A percentile compares a stretch with the other conserved stretches of the same genome.
Evolutionary conservation across 2,329 filamentous ascomycete species (phyloP).

Genomic region (Leptographium flavum): DNA sequence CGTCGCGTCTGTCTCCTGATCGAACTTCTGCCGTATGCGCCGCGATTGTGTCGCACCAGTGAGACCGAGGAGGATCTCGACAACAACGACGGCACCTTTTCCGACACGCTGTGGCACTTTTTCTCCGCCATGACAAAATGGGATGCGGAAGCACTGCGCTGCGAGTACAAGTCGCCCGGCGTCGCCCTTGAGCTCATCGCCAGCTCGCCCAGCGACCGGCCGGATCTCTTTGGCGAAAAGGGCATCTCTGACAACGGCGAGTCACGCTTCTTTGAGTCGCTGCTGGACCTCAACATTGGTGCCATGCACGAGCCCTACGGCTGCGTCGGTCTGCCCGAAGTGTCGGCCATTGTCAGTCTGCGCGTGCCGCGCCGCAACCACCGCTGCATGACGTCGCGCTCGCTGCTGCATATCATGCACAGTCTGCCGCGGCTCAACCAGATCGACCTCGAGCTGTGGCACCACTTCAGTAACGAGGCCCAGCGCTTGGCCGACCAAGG

Average conservation of each 20-base stretch:
- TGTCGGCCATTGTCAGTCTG: slow-evolving; percentile 9
- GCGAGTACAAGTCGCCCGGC: slow-evolving; percentile 3
- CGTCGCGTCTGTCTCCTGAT: slow-evolving; percentile 12
- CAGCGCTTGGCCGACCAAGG: slow-evolving; percentile 10
- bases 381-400: slow-evolving; percentile 12
- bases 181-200: slow-evolving; percentile 15
- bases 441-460: slow-evolving; percentile 12
- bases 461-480: slow-evolving; percentile 6
- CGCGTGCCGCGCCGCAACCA: slow-evolving; percentile 11
- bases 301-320: slow-evolving; percentile 11
- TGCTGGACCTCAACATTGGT: slow-evolving; percentile 6
- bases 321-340: slow-evolving; percentile 12
- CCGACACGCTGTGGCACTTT: slow-evolving; percentile 12
- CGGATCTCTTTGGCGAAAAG: slow-evolving; percentile 3
- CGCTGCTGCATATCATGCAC: slow-evolving; percentile 11
- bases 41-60: slow-evolving; percentile 8
- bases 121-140: slow-evolving; percentile 14
- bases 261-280: slow-evolving; percentile 6
- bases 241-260: slow-evolving; percentile 3
- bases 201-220: slow-evolving; percentile 11
- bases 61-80: slow-evolving; percentile 15
- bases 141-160: slow-evolving; percentile 7
- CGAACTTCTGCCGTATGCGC: slow-evolving; percentile 12
- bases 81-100: slow-evolving; percentile 14
- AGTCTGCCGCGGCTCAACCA: slow-evolving; percentile 11